These are phyloP conservation scores for Vitis rupestris DNA, from an alignment of 164 flowering plant species.

Conservation along the genomic window DNA sequence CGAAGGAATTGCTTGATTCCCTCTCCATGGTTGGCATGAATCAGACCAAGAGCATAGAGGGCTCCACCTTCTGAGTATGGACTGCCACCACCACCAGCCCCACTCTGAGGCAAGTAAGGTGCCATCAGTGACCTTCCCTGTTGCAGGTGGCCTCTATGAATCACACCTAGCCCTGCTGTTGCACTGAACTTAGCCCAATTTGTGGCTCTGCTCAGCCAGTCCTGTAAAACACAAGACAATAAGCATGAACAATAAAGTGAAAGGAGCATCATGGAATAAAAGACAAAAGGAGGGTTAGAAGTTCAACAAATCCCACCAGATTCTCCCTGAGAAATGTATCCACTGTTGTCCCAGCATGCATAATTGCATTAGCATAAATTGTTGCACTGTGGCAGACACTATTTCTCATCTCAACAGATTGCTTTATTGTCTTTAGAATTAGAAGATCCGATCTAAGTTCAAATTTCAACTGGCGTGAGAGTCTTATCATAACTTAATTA, in stretches of 20 bases:
- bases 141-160: constrained; percentile 87
- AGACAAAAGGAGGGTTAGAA: not conserved
- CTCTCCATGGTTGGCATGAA: constrained; percentile 97
- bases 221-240: constrained; percentile 36
- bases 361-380: constrained; percentile 89
- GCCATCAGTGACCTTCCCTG: constrained; percentile 95
- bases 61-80: constrained; percentile 98
- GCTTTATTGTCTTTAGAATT: constrained; percentile 87
- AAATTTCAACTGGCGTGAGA: constrained; percentile 9
- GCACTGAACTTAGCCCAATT: constrained; percentile 98
- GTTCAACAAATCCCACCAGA: constrained; percentile 43
- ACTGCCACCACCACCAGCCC: constrained; percentile 83
- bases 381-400: constrained; percentile 98
- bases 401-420: constrained; percentile 93
- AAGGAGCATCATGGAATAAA: not conserved
- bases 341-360: constrained; percentile 98
- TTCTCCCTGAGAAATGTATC: constrained; percentile 93
- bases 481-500: not conserved
- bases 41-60: constrained; percentile 83
- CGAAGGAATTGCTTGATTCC: constrained; percentile 91
- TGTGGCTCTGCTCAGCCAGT: constrained; percentile 91
- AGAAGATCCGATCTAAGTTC: constrained; percentile 75
- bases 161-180: constrained; percentile 90
- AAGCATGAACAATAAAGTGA: not conserved
- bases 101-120: constrained; percentile 91